These are phyloP conservation scores for Apiospora hydei DNA, from an alignment of 2,329 filamentous ascomycete genomes.

Conservation along the genomic window DNA sequence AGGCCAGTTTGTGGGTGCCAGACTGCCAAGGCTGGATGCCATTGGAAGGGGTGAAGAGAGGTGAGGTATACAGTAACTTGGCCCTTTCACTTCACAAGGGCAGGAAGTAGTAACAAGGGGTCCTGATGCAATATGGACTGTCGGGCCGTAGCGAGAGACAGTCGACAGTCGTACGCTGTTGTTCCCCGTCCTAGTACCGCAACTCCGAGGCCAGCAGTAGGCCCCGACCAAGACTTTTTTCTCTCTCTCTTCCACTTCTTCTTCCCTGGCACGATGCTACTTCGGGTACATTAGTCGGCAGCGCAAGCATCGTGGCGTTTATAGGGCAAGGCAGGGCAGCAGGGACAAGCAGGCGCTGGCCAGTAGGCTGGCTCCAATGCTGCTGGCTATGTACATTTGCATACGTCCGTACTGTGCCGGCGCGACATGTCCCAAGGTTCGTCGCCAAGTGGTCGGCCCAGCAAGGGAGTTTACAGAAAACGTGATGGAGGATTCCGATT, in stretches of 20 bases:
- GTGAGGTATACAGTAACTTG: not conserved
- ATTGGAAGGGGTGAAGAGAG: slow-evolving; percentile 37
- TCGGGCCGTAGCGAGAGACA: slow-evolving; percentile 43
- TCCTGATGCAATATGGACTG: slow-evolving; percentile 43
- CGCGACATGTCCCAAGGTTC: not conserved
- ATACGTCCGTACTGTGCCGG: not conserved
- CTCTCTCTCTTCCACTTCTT: not conserved
- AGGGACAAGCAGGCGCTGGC: not conserved
- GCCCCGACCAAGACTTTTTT: not conserved
- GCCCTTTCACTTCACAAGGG: slow-evolving; percentile 31
- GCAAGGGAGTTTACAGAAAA: not conserved
- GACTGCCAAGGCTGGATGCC: slow-evolving; percentile 8
- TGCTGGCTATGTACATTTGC: too few relatives aligned
- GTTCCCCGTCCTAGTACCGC: not conserved
- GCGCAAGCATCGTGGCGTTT: slow-evolving; percentile 12
- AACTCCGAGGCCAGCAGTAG: not conserved
- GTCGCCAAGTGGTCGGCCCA: not conserved
- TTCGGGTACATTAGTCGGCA: not conserved
- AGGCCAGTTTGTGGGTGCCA: slow-evolving; percentile 18
- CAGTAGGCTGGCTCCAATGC: not conserved
- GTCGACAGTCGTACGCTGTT: not conserved
- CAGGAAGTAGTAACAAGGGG: not conserved
- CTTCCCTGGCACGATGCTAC: not conserved
- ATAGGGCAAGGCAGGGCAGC: not conserved
- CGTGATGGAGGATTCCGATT: not conserved